Evolutionary conservation across 164 flowering plant genomes (phyloP), one percentile per base, ranked within the genome.

Genomic region (Chimonanthus salicifolius): DNA sequence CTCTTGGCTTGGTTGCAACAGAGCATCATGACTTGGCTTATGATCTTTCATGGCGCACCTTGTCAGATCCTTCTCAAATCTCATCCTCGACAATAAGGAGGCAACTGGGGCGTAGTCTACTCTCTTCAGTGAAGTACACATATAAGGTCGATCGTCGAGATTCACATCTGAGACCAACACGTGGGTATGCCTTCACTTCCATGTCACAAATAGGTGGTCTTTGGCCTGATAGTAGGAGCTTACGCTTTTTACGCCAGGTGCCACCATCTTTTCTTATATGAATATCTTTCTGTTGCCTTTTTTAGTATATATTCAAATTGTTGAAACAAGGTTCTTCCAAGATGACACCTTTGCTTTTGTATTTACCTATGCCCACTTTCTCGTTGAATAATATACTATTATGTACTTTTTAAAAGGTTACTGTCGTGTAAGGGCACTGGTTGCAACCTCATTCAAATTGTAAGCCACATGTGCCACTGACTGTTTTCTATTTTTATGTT

Each of bases 181-280:
- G 76, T 60, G 98, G 98, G 66, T 91, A 84, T 83, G 89, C 97
- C 74, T 91, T 91, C 79, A 79, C 80, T 65, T 90, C 94, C 47
- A 80, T 85, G 18, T 78, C 95, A 71, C 97, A 90, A 74, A 71
- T 94, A 73, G 88, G 92, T 77, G 98, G 98, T 68, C 90, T 94
- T 75, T 71, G 81, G 58, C 98, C 97, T 72, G 97, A 94, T 84
- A 71, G 74, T 76, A 87, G 94, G 60, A 82, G 85, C 78, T 75
- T 87, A 67, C 90, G 90, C 21, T 94, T 90, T 77, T n/a, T 94
- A 51, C 95, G 97, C 72, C 98, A 94, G 98, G 98, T 94, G 70
- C 74, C 60, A 2, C 71, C 3, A 73, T 66, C 18, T 58, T 15
- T 69, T 51, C 62, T 50, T 51, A 3, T 50, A n/a, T 69, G 49